Evolutionary conservation across 345 rosid genomes (phyloP).

Genomic region (Citrus reticulata): DNA sequence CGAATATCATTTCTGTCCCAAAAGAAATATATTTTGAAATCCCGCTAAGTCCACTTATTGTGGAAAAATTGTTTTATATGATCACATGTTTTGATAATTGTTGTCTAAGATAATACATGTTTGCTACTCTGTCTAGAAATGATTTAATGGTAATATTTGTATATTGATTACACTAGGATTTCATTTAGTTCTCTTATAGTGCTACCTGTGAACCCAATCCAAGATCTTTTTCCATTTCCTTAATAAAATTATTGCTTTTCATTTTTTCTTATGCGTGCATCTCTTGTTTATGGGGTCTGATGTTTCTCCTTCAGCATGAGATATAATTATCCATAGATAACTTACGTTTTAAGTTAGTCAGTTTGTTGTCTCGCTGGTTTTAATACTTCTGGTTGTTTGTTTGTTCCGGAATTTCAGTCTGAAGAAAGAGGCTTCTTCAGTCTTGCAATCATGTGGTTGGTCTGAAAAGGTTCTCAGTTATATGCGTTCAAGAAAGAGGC

Average conservation of each 20-base stretch:
- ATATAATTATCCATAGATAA: background rate
- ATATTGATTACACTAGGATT: background rate
- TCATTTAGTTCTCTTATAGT: too few relatives aligned
- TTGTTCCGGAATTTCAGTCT: conserved; percentile 43
- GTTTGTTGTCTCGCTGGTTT: background rate
- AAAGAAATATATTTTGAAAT: background rate
- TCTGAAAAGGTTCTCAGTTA: conserved; percentile 45
- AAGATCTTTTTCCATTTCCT: background rate
- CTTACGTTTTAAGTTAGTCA: background rate
- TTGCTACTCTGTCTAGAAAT: background rate
- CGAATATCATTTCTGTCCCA: background rate
- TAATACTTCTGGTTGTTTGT: background rate
- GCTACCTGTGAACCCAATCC: background rate
- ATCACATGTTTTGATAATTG: too few relatives aligned
- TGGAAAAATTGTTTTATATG: background rate
- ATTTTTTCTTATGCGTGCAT: background rate
- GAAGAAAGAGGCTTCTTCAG: conserved; percentile 50
- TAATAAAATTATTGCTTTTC: background rate
- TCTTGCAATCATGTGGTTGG: conserved; percentile 75
- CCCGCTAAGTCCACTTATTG: background rate
- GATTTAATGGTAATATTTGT: background rate
- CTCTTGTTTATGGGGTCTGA: background rate
- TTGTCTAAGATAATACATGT: background rate
- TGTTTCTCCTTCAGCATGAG: too few relatives aligned
- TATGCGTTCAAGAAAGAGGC: conserved; percentile 65